Evolutionary conservation across 1,284 basidiomycete species (phyloP).

Genomic region (Sporisorium reilianum): DNA sequence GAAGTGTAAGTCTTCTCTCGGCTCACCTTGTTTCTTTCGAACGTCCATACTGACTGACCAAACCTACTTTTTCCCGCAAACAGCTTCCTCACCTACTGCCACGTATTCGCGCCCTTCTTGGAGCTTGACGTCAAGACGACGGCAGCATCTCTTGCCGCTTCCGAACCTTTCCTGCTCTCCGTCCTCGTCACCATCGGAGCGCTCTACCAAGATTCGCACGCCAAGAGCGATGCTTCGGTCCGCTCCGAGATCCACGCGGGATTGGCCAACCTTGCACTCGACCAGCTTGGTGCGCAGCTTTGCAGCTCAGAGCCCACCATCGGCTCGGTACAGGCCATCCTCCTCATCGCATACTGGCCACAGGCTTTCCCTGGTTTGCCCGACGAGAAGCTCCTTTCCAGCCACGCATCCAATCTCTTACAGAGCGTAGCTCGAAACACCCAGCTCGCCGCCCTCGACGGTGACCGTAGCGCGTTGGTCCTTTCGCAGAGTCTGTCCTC

Average conservation of each 20-base stretch:
- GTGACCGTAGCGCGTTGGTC: conserved; percentile 15
- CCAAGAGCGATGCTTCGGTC: conserved; percentile 4
- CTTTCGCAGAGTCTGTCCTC: conserved; percentile 26
- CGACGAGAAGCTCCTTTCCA: conserved; percentile 32
- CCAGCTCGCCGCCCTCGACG: conserved; percentile 9
- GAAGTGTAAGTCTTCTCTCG: conserved; percentile 19
- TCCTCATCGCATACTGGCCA: conserved; percentile 46
- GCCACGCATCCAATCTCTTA: conserved; percentile 26
- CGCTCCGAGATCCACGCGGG: conserved; percentile 32
- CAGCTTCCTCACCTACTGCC: conserved; percentile 39
- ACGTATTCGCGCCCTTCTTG: conserved; percentile 46
- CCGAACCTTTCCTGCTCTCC: conserved; percentile 39
- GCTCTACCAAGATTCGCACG: conserved; percentile 35
- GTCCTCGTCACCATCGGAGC: conserved; percentile 34
- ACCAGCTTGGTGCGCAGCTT: conserved; percentile 24
- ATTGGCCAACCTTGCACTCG: conserved; percentile 23
- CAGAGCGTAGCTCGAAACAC: conserved; percentile 22
- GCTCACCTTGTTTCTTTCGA: background rate
- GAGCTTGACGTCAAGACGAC: conserved; percentile 27
- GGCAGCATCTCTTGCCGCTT: conserved; percentile 14
- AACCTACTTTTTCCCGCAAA: background rate
- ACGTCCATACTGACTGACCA: background rate
- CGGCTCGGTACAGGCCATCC: conserved; percentile 35
- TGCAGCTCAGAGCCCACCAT: conserved; percentile 26
- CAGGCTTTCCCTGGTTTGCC: conserved; percentile 43